Conservation (phyloP, 2,329 filamentous ascomycete species). For the Monosporascus sp. region DNA sequence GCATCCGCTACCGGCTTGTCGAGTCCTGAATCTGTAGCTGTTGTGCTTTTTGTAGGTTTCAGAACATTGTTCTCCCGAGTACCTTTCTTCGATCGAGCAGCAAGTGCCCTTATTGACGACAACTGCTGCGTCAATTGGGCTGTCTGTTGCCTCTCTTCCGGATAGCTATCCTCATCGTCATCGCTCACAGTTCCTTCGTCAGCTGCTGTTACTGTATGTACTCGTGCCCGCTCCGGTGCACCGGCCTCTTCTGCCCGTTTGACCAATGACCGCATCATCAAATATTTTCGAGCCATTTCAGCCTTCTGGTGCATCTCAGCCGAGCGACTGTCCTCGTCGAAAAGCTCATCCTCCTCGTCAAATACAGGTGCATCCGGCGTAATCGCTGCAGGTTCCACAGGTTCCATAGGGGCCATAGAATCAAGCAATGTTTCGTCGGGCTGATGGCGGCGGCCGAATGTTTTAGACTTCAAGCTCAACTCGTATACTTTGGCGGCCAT, state of each 20-base stretch:
- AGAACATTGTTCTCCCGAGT: not conserved
- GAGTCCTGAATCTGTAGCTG: not conserved
- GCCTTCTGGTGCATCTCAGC: not conserved
- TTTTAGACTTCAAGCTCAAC: conserved; percentile 25
- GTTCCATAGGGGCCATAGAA: not conserved
- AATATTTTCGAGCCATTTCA: not conserved
- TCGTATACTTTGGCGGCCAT: conserved; percentile 24
- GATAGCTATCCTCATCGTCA: not conserved
- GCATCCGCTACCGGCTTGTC: not conserved
- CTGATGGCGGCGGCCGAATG: conserved; percentile 16
- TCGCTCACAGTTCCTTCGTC: not conserved
- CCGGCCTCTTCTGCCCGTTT: not conserved
- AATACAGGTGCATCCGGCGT: not conserved
- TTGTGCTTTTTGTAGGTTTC: not conserved
- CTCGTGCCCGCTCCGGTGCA: too few species aligned
- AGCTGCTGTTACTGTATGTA: too few species aligned
- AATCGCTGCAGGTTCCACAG: not conserved
- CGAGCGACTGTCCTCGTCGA: not conserved
- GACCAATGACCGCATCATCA: not conserved
- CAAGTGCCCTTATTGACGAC: not conserved
- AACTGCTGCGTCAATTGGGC: not conserved
- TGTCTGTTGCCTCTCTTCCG: not conserved
- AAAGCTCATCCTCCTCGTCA: not conserved
- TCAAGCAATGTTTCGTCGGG: not conserved
- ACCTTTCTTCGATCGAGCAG: not conserved